Evolutionary conservation across 148 eudicot genomes (phyloP).

Genomic region (Talinum fruticosum): DNA sequence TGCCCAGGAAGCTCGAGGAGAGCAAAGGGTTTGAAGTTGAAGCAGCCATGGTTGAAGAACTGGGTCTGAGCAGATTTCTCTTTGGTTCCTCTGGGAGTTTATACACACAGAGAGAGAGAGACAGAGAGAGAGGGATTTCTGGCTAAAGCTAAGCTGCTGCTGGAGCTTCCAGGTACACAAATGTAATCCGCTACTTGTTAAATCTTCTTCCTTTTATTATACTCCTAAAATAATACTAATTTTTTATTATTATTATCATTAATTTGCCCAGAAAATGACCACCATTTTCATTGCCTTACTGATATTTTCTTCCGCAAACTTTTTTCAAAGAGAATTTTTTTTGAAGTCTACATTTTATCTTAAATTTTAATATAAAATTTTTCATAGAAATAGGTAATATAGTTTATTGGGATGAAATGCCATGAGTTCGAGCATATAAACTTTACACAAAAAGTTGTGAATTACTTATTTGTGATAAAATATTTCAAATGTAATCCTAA

Average conservation of each 20-base stretch:
- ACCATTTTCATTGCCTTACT: not conserved
- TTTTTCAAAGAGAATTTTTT: not conserved
- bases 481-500: too few species aligned
- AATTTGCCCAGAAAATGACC: not conserved
- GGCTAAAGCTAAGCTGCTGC: not conserved
- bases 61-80: not conserved
- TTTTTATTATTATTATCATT: not conserved
- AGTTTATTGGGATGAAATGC: not conserved
- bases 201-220: not conserved
- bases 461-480: too few species aligned
- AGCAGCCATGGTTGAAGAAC: not conserved
- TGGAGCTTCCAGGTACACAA: conserved; percentile 14
- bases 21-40: conserved; percentile 3
- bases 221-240: too few species aligned
- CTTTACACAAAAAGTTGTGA: too few species aligned
- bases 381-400: not conserved
- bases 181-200: not conserved
- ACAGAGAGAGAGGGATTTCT: not conserved
- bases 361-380: not conserved
- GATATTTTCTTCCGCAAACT: not conserved
- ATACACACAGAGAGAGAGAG: not conserved
- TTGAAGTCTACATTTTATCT: not conserved
- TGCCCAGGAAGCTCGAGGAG: conserved; percentile 6
- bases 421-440: not conserved
- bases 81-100: not conserved